Evolutionary conservation across 2,329 filamentous ascomycete species (phyloP).

Genomic region (Pseudogymnoascus sp.): DNA sequence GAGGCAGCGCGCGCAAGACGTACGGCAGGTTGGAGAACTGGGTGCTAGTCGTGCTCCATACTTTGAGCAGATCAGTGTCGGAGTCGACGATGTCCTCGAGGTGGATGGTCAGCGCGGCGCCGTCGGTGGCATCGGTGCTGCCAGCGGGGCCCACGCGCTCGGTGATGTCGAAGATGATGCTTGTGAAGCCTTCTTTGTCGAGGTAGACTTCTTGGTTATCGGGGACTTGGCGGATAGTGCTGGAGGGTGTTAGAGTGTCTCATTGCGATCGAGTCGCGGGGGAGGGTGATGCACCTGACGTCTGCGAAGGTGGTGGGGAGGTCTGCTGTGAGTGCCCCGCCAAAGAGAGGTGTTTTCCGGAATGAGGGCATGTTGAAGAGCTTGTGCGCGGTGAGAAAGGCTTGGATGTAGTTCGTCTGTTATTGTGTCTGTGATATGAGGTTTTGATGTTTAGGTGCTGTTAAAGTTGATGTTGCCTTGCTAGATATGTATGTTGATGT

Average conservation of each 20-base stretch:
- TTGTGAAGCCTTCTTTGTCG: conserved; percentile 74
- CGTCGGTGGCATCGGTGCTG: conserved; percentile 53
- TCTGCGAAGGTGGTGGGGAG: conserved; percentile 64
- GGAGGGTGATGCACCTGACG: conserved; percentile 51
- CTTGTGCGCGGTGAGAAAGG: conserved; percentile 2
- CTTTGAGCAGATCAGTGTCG: conserved; percentile 55
- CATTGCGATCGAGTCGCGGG: conserved; percentile 9
- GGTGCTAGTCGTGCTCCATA: conserved; percentile 59
- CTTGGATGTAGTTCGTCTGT: background rate
- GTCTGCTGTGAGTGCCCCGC: conserved; percentile 63
- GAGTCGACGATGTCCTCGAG: conserved; percentile 62
- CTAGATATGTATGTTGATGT: background rate
- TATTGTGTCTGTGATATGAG: background rate
- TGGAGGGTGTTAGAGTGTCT: conserved; percentile 30
- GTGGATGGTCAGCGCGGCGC: conserved; percentile 62
- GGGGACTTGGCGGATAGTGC: conserved; percentile 66
- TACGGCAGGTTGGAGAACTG: conserved; percentile 46
- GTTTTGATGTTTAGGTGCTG: background rate
- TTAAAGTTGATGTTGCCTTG: background rate
- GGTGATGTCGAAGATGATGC: conserved; percentile 83
- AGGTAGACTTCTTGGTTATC: conserved; percentile 92
- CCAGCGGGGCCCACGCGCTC: conserved; percentile 62
- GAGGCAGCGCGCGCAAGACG: conserved; percentile 10
- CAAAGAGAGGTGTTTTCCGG: conserved; percentile 57
- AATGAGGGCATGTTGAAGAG: conserved; percentile 44